phyloP scores from a whole-genome alignment of 768 basidiomycete genomes.

The Hygrophorus russula region DNA sequence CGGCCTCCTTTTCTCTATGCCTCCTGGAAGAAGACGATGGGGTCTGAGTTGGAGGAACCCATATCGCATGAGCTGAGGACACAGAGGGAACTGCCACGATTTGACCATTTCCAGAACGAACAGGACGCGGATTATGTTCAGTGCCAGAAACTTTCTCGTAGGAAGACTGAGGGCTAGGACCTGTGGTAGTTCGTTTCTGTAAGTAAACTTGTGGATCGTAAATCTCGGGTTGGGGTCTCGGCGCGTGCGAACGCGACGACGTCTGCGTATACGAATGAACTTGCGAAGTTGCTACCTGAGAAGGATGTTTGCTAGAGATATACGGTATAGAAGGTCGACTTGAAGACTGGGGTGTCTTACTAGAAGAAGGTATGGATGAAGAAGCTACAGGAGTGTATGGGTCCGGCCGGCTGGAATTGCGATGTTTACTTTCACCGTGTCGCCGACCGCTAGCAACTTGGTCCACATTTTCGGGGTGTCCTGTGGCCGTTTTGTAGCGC shows the following conservation, averaged over 20 bases:
- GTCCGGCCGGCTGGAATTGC: slow-evolving; percentile 15
- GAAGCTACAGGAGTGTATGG: slow-evolving; percentile 4
- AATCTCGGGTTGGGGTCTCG: neutral
- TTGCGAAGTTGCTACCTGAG: neutral
- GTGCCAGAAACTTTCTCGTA: slow-evolving; percentile 7
- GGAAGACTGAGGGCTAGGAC: slow-evolving; percentile 6
- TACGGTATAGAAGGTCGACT: slow-evolving; percentile 2
- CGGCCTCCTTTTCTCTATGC: slow-evolving; percentile 7
- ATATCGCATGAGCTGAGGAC: slow-evolving; percentile 1
- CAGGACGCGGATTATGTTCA: slow-evolving; percentile 4
- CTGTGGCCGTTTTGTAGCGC: slow-evolving; percentile 14
- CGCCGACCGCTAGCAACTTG: slow-evolving; percentile 12
- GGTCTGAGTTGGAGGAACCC: slow-evolving; percentile 2
- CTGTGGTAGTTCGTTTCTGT: slow-evolving; percentile 1
- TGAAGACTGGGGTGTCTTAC: slow-evolving; percentile 2
- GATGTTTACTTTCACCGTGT: slow-evolving; percentile 16
- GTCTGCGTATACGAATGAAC: neutral
- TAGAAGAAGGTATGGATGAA: slow-evolving; percentile 7
- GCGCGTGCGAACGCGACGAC: neutral
- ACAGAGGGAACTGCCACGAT: slow-evolving; percentile 2
- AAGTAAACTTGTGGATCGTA: neutral
- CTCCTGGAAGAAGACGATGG: slow-evolving; percentile 2
- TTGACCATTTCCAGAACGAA: slow-evolving; percentile 2
- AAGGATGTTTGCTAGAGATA: slow-evolving; percentile 2
- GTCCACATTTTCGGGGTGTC: slow-evolving; percentile 13